Conservation (phyloP, 83 land plant species). For the Isoetes engelmannii region DNA sequence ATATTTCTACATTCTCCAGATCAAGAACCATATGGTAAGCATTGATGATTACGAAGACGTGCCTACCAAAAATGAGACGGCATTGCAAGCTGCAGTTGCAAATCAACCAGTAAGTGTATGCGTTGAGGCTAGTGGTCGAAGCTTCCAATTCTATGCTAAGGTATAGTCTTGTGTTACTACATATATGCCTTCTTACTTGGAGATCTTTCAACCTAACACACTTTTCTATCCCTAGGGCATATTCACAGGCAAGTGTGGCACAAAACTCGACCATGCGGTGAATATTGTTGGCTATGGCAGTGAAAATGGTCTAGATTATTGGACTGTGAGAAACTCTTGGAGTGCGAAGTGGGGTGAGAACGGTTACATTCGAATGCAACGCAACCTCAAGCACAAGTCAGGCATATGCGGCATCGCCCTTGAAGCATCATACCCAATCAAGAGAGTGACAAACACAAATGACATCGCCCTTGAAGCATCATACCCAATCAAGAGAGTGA, state of each 20-base stretch:
- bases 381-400: background rate
- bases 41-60: background rate
- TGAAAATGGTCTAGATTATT: background rate
- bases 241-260: background rate
- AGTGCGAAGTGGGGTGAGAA: background rate
- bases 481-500: too few species aligned
- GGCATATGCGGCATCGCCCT: background rate
- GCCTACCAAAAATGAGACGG: background rate
- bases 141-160: constrained; percentile 1
- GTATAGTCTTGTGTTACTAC: background rate
- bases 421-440: background rate
- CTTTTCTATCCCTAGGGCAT: background rate
- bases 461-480: background rate
- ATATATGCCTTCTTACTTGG: background rate
- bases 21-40: background rate
- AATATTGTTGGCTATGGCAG: background rate
- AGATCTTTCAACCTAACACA: background rate
- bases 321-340: background rate
- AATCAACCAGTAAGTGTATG: background rate
- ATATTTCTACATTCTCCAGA: background rate
- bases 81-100: background rate
- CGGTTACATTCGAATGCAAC: background rate
- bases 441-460: background rate
- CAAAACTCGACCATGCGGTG: background rate
- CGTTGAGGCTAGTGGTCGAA: background rate